Evolutionary conservation across 768 basidiomycete genomes (phyloP).

Genomic region (Amylocystis lapponica): DNA sequence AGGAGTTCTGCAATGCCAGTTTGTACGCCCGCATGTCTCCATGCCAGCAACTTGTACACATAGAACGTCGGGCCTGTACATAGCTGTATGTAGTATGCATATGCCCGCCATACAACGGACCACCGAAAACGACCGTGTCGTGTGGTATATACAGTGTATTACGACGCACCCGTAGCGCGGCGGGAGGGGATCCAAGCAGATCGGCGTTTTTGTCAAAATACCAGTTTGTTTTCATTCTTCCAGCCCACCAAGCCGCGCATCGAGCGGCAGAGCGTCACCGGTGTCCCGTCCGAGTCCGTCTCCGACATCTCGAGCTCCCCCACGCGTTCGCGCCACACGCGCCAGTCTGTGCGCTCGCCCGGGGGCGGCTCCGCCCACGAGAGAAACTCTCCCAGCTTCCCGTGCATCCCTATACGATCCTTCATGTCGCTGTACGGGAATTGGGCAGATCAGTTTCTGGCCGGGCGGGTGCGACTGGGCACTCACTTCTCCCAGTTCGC

Average conservation of each 20-base stretch:
- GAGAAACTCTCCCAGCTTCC: conserved; percentile 38
- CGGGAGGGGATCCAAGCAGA: too few relatives aligned
- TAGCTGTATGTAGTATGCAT: too few relatives aligned
- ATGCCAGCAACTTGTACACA: too few relatives aligned
- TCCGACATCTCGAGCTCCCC: conserved; percentile 7
- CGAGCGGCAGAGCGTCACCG: conserved; percentile 20
- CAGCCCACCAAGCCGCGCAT: conserved; percentile 52
- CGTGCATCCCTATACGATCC: conserved; percentile 61
- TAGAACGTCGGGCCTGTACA: too few relatives aligned
- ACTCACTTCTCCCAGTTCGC: conserved; percentile 63
- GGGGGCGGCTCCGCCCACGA: conserved; percentile 43
- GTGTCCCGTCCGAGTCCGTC: conserved; percentile 9
- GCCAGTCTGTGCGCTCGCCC: conserved; percentile 13
- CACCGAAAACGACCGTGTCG: too few relatives aligned
- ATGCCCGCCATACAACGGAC: too few relatives aligned
- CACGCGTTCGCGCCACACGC: conserved; percentile 12
- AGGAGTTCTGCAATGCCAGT: too few relatives aligned
- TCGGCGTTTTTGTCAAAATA: too few relatives aligned
- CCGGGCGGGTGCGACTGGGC: conserved; percentile 4
- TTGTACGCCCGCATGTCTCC: too few relatives aligned
- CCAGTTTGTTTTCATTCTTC: too few relatives aligned
- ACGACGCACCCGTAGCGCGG: too few relatives aligned
- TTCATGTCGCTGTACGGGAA: conserved; percentile 57
- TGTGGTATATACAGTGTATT: too few relatives aligned
- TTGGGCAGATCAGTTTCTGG: not conserved